Percentiles rank a stretch among this genome's conserved stretches.
phyloP scores from a whole-genome alignment of 2,329 filamentous ascomycete genomes.

The Trichoderma breve region DNA sequence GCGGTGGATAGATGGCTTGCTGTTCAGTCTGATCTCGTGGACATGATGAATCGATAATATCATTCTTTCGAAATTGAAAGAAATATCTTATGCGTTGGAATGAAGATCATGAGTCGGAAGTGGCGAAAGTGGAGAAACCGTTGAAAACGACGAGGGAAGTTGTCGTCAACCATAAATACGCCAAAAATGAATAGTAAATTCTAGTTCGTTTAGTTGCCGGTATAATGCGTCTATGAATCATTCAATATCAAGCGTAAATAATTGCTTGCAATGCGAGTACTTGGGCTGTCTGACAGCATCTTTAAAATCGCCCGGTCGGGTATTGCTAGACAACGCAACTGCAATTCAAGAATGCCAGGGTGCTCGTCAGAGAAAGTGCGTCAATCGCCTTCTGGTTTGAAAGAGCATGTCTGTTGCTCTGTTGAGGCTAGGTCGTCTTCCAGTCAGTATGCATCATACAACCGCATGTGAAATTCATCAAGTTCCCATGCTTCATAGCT shows the following conservation, averaged over 20 bases:
- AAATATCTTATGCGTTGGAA: neutral
- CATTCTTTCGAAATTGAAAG: neutral
- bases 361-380: neutral
- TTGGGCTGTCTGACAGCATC: rapidly evolving
- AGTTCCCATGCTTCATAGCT: neutral
- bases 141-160: neutral
- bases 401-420: neutral
- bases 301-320: neutral
- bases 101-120: neutral
- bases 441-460: rapidly evolving
- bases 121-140: neutral
- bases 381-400: neutral
- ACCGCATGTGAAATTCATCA: rapidly evolving
- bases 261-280: neutral
- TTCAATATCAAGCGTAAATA: neutral
- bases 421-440: neutral
- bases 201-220: neutral
- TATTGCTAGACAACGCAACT: neutral
- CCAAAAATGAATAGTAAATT: neutral
- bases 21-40: neutral
- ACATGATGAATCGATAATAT: neutral
- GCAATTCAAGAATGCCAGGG: neutral
- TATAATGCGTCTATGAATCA: too few species aligned
- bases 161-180: neutral
- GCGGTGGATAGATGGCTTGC: neutral